Evolutionary conservation across 192 early-diverging fungal genomes (phyloP).

Genomic region (Gonapodya sp.): DNA sequence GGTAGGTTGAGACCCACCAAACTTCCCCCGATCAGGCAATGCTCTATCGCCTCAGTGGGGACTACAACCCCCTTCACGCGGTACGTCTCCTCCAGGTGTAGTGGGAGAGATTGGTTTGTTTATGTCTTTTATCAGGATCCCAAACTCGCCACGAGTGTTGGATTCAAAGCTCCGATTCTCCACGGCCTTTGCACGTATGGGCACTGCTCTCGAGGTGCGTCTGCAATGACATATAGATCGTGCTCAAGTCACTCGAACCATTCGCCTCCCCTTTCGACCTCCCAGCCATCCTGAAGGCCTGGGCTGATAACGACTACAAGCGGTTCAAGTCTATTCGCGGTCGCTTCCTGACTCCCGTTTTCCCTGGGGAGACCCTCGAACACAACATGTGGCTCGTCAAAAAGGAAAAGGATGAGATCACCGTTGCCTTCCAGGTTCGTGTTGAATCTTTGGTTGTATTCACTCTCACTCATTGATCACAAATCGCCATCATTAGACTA

Average conservation of each 20-base stretch:
- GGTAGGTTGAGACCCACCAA: constrained; percentile 26
- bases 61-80: constrained; percentile 69
- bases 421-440: constrained; percentile 82
- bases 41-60: constrained; percentile 63
- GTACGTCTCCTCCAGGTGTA: not conserved
- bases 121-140: constrained; percentile 30
- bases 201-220: too few species aligned
- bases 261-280: constrained; percentile 39
- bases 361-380: constrained; percentile 95
- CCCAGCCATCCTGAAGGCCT: constrained; percentile 43
- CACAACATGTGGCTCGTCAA: constrained; percentile 87
- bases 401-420: constrained; percentile 69
- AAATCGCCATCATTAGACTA: not conserved
- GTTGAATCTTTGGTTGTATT: constrained; percentile 28
- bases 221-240: not conserved
- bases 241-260: not conserved
- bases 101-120: not conserved
- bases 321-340: constrained; percentile 53
- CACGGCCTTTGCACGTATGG: constrained; percentile 48
- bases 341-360: constrained; percentile 56
- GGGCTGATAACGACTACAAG: constrained; percentile 40
- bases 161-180: constrained; percentile 61
- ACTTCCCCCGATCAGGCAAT: constrained; percentile 49
- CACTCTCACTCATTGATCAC: not conserved
- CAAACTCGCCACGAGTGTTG: constrained; percentile 48